These are phyloP conservation scores for Drosera capensis DNA, from an alignment of 148 eudicot species.

Conservation along the genomic window DNA sequence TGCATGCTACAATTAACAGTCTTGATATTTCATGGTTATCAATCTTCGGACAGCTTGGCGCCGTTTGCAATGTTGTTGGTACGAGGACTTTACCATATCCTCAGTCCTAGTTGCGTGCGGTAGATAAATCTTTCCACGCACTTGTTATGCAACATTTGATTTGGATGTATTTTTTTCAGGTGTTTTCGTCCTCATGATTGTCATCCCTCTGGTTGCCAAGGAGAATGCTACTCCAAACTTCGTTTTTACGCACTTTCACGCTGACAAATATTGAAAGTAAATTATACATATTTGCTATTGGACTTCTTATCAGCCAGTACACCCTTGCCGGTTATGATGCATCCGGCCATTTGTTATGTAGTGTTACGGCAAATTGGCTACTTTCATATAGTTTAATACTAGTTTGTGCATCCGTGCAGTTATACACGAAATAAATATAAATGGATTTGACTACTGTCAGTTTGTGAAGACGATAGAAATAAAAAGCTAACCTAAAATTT, in stretches of 20 bases:
- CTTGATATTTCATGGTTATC: constrained; percentile 75
- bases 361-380: too few relatives aligned
- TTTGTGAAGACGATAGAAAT: too few relatives aligned
- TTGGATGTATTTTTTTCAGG: constrained; percentile 24
- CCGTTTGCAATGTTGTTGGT: constrained; percentile 85
- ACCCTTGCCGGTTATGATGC: constrained; percentile 85
- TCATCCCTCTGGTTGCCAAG: not conserved
- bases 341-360: constrained; percentile 91
- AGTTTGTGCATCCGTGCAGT: too few relatives aligned
- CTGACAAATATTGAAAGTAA: constrained; percentile 52
- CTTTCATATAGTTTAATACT: too few relatives aligned
- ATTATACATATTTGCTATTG: constrained; percentile 65
- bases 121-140: too few relatives aligned
- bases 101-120: too few relatives aligned
- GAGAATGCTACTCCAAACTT: not conserved
- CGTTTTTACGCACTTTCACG: constrained; percentile 32
- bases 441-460: too few relatives aligned
- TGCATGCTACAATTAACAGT: constrained; percentile 77
- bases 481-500: too few relatives aligned
- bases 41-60: constrained; percentile 79
- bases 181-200: constrained; percentile 30
- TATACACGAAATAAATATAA: too few relatives aligned
- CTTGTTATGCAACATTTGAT: too few relatives aligned
- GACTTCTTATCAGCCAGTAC: constrained; percentile 94
- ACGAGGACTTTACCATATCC: constrained; percentile 1